A percentile compares a stretch with the other conserved stretches of the same genome.
Evolutionary conservation across 177 flowering plant species (phyloP).

Genomic region (Vitis hybrid): DNA sequence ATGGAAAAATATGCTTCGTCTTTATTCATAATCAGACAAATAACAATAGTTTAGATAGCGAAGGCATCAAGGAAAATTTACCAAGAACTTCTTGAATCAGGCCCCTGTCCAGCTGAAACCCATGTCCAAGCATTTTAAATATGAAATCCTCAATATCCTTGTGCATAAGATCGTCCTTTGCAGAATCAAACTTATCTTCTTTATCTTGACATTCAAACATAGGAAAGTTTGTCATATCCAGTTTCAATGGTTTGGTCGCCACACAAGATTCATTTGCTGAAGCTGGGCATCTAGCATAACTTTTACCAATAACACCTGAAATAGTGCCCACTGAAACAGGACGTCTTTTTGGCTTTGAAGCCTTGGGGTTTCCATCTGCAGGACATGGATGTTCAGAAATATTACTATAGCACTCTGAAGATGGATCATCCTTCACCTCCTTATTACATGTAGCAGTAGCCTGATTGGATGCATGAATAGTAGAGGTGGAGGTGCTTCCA

Average conservation of each 20-base stretch:
- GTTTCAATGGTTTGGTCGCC: conserved; percentile 42
- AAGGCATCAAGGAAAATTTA: conserved; percentile 14
- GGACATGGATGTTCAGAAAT: conserved; percentile 12
- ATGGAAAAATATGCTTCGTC: too few relatives aligned
- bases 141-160: conserved; percentile 57
- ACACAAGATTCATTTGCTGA: conserved; percentile 17
- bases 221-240: conserved; percentile 27
- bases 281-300: conserved; percentile 28
- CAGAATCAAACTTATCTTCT: conserved; percentile 8
- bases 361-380: conserved; percentile 21
- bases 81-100: conserved; percentile 58
- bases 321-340: conserved; percentile 50
- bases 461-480: conserved; percentile 4
- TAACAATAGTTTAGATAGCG: background rate
- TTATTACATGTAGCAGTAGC: conserved; percentile 10
- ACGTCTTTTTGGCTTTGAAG: conserved; percentile 31
- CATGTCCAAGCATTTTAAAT: conserved; percentile 59
- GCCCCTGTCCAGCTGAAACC: conserved; percentile 50
- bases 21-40: background rate
- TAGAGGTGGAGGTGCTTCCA: conserved; percentile 17
- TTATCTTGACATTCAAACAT: conserved; percentile 17
- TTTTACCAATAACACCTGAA: conserved; percentile 55
- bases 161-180: conserved; percentile 20
- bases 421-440: conserved; percentile 10
- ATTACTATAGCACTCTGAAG: conserved; percentile 16